Evolutionary conservation across 192 early-diverging fungal genomes (phyloP), one percentile per base, ranked within the genome.

Genomic region (Mortierella antarctica): DNA sequence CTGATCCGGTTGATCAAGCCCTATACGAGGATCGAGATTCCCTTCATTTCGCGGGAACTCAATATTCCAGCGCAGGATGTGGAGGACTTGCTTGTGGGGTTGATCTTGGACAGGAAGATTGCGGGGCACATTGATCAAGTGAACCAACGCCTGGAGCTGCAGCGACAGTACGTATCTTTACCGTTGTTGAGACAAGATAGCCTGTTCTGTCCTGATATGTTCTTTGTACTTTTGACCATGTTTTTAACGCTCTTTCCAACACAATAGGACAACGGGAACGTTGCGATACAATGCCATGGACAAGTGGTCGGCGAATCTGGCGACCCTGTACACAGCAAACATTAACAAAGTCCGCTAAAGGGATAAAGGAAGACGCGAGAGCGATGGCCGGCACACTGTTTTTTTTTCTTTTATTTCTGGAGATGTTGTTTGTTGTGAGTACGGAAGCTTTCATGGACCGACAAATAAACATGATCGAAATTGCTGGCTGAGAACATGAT

Each of bases 101-200:
- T 99, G 50, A 96, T 99, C 49, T 82, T 98, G 67, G 96, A 99
- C 85, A 89, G 90, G 67, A 95, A 95, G 50, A 88, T 98, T 58
- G 81, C 86, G 18, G 97, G 92, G 7, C 83, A 84, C 70, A 97
- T 99, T 64, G 96, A 99, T 84, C 97, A 99, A 86, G 91, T 97
- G 23, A 91, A 95, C 67, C 87, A 91, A 55, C 86, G 92, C 21
- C 77, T 96, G 41, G 93, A 93, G 65, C 74, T 96, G 7, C 85
- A 93, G 63, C 81, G 86, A 71, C 86, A 88, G 93, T 94, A 89
- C 23, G 89, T 71, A 40, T 50, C 9, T 20, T 78, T 48, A 31
- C 51, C 17, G 11, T 15, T 59, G 44, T 12, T 41, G 18, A 31
- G 31, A 31, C 31, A 31, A 31, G 3, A 2, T 3, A 3, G 31